Evolutionary conservation across 768 basidiomycete genomes (phyloP).

Genomic region (Rhodosporidiobolus sp.): DNA sequence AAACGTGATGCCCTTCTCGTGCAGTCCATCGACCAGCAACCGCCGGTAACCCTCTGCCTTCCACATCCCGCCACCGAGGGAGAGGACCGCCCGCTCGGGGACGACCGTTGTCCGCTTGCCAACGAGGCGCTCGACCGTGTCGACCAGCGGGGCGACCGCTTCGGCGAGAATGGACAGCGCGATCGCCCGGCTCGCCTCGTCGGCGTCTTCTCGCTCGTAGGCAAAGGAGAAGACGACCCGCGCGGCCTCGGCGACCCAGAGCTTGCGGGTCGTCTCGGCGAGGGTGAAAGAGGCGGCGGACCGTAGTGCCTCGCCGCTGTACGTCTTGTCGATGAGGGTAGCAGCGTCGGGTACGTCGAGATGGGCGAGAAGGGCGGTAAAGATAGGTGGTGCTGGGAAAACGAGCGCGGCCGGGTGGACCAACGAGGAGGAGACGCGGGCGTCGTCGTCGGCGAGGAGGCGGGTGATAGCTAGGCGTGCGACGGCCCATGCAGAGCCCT

Average conservation of each 20-base stretch:
- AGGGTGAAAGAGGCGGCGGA: conserved; percentile 30
- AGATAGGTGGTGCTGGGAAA: conserved; percentile 28
- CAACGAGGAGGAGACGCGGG: conserved; percentile 33
- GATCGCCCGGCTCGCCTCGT: conserved; percentile 19
- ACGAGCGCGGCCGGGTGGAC: background rate
- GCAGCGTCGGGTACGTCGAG: conserved; percentile 42
- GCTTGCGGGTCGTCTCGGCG: conserved; percentile 43
- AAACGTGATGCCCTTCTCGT: conserved; percentile 39
- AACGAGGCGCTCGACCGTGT: conserved; percentile 40
- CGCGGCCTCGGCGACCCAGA: conserved; percentile 45
- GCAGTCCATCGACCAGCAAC: conserved; percentile 40
- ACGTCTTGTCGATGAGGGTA: conserved; percentile 42
- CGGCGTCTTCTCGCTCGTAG: conserved; percentile 25
- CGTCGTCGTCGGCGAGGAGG: conserved; percentile 42
- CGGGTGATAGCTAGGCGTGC: conserved; percentile 44
- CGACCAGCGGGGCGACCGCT: conserved; percentile 41
- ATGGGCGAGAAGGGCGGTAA: conserved; percentile 41
- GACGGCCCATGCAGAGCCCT: conserved; percentile 47
- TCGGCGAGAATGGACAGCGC: conserved; percentile 40
- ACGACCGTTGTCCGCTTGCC: conserved; percentile 38
- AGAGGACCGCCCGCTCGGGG: conserved; percentile 36
- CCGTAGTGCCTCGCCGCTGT: conserved; percentile 22
- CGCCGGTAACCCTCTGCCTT: conserved; percentile 40
- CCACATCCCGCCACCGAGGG: conserved; percentile 47
- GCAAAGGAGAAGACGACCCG: conserved; percentile 45